These are phyloP conservation scores for Borealophlyctis nickersoniae DNA, from an alignment of 192 early-diverging fungal species.

Conservation along the genomic window DNA sequence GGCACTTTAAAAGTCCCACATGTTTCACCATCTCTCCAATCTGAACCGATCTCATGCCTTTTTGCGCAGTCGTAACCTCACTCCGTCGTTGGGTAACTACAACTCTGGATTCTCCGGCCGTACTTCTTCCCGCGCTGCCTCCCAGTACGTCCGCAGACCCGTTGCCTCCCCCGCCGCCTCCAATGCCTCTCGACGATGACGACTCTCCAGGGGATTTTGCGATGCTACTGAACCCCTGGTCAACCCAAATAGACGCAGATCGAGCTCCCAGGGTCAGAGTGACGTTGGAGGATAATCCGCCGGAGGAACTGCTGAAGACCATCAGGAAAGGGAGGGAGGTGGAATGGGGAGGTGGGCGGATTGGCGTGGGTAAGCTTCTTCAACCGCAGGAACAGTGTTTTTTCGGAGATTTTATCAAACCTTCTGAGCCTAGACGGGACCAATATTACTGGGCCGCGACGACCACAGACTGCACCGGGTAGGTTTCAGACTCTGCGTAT, in stretches of 20 bases:
- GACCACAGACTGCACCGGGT: too few species aligned
- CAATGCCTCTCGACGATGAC: not conserved
- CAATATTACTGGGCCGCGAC: too few species aligned
- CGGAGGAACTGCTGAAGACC: not conserved
- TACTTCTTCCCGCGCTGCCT: not conserved
- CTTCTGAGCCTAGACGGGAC: too few species aligned
- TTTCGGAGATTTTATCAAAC: too few species aligned
- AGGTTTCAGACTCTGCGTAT: too few species aligned
- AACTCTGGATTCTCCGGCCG: not conserved
- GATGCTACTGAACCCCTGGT: not conserved
- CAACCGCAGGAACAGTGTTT: not conserved
- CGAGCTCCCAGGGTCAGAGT: not conserved
- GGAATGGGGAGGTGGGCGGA: not conserved
- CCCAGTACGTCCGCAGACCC: not conserved
- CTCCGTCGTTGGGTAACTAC: not conserved
- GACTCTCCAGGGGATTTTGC: not conserved
- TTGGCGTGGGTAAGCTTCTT: not conserved
- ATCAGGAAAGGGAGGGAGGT: not conserved
- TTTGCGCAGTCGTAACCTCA: not conserved
- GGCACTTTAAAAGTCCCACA: not conserved
- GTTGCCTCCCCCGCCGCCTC: not conserved
- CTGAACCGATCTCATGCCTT: not conserved
- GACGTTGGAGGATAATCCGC: constrained; percentile 1
- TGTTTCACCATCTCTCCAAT: not conserved
- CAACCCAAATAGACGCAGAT: not conserved